Evolutionary conservation across 2,329 filamentous ascomycete genomes (phyloP), one percentile per base, ranked within the genome.

Genomic region (Pseudocercospora fuligena): DNA sequence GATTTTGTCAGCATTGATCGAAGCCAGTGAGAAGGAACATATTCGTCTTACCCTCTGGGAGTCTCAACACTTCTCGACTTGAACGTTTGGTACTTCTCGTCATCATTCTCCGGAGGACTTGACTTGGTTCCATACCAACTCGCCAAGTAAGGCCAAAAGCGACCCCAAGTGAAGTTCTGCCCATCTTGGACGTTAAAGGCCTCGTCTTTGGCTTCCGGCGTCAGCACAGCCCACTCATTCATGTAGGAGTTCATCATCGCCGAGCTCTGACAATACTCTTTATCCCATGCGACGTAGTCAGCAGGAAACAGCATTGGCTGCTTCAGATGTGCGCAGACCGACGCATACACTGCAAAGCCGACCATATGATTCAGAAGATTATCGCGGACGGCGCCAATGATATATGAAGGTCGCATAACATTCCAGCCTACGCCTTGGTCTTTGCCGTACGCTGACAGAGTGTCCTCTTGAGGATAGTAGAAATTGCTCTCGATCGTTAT

Each of bases 401-500:
- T 83, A 66, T 77, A 80, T 0, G 78, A 79, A 0, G 84, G 84
- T 62, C 81, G 79, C 4, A 79, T 79, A 5, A 84, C 74, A 65
- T 81, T 85, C 81, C 81, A 86, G 5, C 56, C 33, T 7, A 66
- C 36, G 16, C 54, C 63, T 12, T 43, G 61, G 12, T 70, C 68
- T 11, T 74, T 70, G 70, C 82, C 83, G 69, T 78, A 86, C 0
- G 74, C 70, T 46, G 71, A 75, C 6, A 86, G 77, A 5, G 75
- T 73, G 66, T 86, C 83, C 75, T 86, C 84, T 73, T 86, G 84
- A 0, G 77, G 72, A 68, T 85, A 86, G 77, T 86, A 86, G 73
- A 86, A 86, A 73, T 86, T 86, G 2, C 79, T 79, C 66, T 82
- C 80, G 0, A 83, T 75, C 2, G 82, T 74, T 14, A 83, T 58